Evolutionary conservation across 768 basidiomycete genomes (phyloP).

Genomic region (Hygrophoropsis aurantiaca): DNA sequence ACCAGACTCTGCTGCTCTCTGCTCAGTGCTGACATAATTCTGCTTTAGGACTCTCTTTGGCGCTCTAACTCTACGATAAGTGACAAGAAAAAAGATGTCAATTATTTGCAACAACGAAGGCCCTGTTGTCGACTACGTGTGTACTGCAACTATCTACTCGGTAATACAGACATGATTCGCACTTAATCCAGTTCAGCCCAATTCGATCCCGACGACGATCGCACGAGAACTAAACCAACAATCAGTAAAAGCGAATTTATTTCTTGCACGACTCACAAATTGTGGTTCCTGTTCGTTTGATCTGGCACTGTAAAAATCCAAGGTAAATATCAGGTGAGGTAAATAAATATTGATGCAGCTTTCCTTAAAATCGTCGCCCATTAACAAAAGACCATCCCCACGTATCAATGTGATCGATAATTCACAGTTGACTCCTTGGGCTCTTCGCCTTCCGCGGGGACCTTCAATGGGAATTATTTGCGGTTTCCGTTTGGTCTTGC

Average conservation of each 20-base stretch:
- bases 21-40: no score
- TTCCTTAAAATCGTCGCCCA: conserved; percentile 42
- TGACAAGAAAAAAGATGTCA: background rate
- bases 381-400: conserved; percentile 37
- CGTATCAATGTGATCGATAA: conserved; percentile 37
- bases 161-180: no score
- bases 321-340: no score
- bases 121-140: no score
- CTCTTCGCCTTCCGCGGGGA: conserved; percentile 8
- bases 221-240: conserved; percentile 24
- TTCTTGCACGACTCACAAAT: conserved; percentile 24
- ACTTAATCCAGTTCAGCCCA: no score
- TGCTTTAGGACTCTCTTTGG: conserved; percentile 26
- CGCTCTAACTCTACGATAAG: conserved; percentile 31
- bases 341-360: conserved; percentile 7
- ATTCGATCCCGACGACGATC: conserved; percentile 19
- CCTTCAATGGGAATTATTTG: no score
- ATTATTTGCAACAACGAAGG: no score
- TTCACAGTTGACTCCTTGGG: conserved; percentile 12
- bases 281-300: conserved; percentile 29
- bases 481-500: no score
- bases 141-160: no score
- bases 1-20: no score
- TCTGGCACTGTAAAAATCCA: conserved; percentile 19
- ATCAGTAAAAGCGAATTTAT: conserved; percentile 9